Conservation (phyloP, 768 basidiomycete genomes). For the Termitomyces eurrhizus region DNA sequence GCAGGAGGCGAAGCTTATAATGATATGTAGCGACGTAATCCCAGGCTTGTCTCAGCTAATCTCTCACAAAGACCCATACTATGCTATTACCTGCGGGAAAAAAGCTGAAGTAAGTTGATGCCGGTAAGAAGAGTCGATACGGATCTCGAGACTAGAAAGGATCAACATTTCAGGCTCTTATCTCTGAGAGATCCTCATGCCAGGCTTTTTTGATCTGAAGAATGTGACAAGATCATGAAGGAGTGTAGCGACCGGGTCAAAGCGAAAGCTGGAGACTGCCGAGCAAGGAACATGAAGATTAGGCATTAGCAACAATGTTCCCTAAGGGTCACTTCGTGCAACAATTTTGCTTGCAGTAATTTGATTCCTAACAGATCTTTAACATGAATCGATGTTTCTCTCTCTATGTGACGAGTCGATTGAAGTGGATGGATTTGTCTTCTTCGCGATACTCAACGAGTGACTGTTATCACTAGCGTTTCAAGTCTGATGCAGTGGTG, state of each 20-base stretch:
- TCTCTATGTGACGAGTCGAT: slow-evolving; percentile 41
- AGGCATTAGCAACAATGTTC: slow-evolving; percentile 46
- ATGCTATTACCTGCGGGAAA: neutral
- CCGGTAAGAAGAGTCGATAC: neutral
- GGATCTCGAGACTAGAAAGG: neutral
- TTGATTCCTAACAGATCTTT: slow-evolving; percentile 9
- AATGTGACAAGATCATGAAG: slow-evolving; percentile 42
- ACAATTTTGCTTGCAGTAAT: slow-evolving; percentile 45
- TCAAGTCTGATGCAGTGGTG: slow-evolving; percentile 20
- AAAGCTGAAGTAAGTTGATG: neutral
- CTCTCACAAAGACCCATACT: neutral
- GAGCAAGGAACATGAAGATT: slow-evolving; percentile 47
- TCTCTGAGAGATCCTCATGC: slow-evolving; percentile 12
- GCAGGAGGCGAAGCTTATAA: slow-evolving; percentile 13
- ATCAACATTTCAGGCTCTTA: neutral
- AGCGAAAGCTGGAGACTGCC: slow-evolving; percentile 41
- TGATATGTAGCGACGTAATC: neutral
- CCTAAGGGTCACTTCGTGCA: slow-evolving; percentile 37
- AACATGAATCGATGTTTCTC: neutral
- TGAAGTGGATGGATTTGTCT: slow-evolving; percentile 51
- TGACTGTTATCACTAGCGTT: slow-evolving; percentile 40
- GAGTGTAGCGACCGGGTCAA: slow-evolving; percentile 42
- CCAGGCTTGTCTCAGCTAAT: neutral
- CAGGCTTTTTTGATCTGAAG: slow-evolving; percentile 38
- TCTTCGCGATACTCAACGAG: slow-evolving; percentile 44